Evolutionary conservation across 2,329 filamentous ascomycete genomes (phyloP), one percentile per base, ranked within the genome.

Genomic region (Monosporascus ibericus): DNA sequence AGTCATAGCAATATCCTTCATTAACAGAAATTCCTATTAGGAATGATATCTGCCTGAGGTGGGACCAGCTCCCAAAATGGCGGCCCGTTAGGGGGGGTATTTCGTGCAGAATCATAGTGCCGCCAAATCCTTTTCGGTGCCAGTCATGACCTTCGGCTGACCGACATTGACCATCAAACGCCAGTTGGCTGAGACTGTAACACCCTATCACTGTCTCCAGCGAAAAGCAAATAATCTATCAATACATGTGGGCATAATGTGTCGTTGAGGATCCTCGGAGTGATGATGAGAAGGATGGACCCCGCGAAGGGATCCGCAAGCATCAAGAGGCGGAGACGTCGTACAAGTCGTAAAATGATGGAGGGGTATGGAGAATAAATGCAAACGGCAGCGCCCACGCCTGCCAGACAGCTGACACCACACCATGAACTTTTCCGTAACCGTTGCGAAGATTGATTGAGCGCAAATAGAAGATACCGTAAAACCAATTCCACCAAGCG

Each of bases 91-190:
- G 55, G 59, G 60, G 60, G 61, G 65, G 64, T 65, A 63, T 64
- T 61, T 64, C 58, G 60, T 57, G 66, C 60, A 59, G 62, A 65
- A 65, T 67, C 65, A 66, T 66, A 59, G 60, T 65, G 65, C 64
- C 65, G 63, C 65, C 65, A 62, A 64, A 61, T 63, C 62, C 64
- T 52, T 61, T 60, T 61, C 64, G 59, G 63, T 63, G 64, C 63
- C 60, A 58, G 58, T 60, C 58, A 63, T 60, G 59, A 63, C 63
- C 62, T 51, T 54, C 54, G 58, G 59, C 61, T 58, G 55, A 63
- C 65, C 64, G 62, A 63, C 55, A 57, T 57, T 65, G 63, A 67
- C 65, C 65, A 59, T 62, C 42, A 54, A 68, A 68, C 65, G 65
- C 65, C 65, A 62, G 60, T 61, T 58, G 60, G 62, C 56, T 60